phyloP scores from a whole-genome alignment of 2,329 filamentous ascomycete genomes.

The Aspergillus phoenicis region DNA sequence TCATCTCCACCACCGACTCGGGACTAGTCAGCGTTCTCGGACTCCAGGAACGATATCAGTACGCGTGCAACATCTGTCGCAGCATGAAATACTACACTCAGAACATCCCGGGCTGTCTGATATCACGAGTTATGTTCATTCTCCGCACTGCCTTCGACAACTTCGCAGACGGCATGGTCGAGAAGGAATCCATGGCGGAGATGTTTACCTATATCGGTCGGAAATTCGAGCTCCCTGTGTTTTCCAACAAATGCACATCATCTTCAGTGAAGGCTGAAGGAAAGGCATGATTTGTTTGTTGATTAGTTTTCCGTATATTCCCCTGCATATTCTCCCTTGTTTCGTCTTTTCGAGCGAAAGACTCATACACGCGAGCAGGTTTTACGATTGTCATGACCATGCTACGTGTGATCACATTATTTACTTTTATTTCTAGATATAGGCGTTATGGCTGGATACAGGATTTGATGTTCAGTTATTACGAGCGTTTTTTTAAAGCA shows the following conservation, averaged over 20 bases:
- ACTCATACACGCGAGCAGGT: no score
- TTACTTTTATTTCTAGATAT: no score
- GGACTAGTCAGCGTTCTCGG: conserved; percentile 26
- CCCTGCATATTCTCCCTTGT: not conserved
- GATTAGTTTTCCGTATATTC: not conserved
- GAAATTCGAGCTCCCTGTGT: conserved; percentile 26
- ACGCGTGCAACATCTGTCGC: conserved; percentile 34
- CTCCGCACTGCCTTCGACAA: conserved; percentile 31
- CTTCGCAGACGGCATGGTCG: conserved; percentile 29
- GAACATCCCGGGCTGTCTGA: conserved; percentile 28
- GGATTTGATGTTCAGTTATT: no score
- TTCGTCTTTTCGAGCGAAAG: not conserved
- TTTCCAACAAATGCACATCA: conserved; percentile 26
- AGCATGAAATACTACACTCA: conserved; percentile 33
- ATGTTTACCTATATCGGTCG: conserved; percentile 28
- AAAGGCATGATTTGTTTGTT: not conserved
- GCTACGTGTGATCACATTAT: no score
- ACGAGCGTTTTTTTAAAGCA: no score
- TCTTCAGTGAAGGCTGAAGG: conserved; percentile 14
- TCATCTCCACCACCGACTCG: conserved; percentile 26
- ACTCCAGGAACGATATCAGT: conserved; percentile 29
- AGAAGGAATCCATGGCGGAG: conserved; percentile 29
- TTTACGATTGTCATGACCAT: no score
- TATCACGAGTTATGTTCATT: conserved; percentile 34
- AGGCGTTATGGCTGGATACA: no score